Conservation (phyloP, 129 eudicot genomes). For the Flaveria trinervia region DNA sequence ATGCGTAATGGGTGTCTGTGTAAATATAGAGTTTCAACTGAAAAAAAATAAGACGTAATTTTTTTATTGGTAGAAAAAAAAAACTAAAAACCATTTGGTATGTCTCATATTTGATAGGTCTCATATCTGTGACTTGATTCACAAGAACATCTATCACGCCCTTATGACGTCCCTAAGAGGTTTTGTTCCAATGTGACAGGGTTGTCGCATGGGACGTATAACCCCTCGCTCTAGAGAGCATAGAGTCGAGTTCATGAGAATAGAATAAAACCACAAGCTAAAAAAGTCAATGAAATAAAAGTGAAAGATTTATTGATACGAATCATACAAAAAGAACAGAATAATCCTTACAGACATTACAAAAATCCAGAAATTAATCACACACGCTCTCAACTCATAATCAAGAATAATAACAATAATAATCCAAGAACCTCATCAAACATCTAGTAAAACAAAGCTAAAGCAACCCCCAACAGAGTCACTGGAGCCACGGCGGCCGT, state of each 20-base stretch:
- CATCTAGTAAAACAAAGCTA: slow-evolving; percentile 42
- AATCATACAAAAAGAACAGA: slow-evolving; percentile 28
- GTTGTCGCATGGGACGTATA: no score
- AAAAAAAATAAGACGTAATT: no score
- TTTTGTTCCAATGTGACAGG: no score
- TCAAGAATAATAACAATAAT: slow-evolving; percentile 15
- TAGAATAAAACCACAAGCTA: slow-evolving; percentile 16
- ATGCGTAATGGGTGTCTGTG: no score
- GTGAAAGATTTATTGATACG: slow-evolving; percentile 32
- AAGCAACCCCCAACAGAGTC: slow-evolving; percentile 42
- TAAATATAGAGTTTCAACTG: no score
- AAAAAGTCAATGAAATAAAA: slow-evolving; percentile 5
- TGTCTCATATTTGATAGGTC: no score
- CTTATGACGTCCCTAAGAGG: no score
- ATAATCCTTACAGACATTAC: slow-evolving; percentile 34
- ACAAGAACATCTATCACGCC: no score
- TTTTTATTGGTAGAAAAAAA: no score
- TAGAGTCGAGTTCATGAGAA: not conserved
- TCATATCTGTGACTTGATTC: no score
- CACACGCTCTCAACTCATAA: slow-evolving; percentile 24
- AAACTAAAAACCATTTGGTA: no score
- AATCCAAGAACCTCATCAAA: not conserved
- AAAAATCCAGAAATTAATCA: slow-evolving; percentile 21
- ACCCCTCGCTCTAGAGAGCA: no score
- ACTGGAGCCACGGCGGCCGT: slow-evolving; percentile 42